phyloP scores from a whole-genome alignment of 2,329 filamentous ascomycete species.

The Sarocladiaceae sp. region DNA sequence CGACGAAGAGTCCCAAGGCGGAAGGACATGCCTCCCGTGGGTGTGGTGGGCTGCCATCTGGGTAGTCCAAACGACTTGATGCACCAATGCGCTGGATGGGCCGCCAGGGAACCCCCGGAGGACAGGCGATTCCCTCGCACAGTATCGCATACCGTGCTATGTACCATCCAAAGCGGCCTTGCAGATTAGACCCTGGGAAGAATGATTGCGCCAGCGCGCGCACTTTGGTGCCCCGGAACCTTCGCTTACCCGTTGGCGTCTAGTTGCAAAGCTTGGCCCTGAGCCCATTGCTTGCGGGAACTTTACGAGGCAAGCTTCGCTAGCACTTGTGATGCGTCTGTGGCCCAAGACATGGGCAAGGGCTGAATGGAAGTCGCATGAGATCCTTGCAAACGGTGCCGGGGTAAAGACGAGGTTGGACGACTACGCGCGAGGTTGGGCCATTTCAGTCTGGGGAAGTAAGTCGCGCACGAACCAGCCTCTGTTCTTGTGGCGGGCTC shows the following conservation, averaged over 20 bases:
- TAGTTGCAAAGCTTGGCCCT: conserved; percentile 6
- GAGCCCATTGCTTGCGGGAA: background rate
- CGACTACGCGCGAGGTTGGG: background rate
- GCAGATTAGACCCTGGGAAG: background rate
- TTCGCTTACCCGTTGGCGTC: background rate
- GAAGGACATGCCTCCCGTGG: background rate
- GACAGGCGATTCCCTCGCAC: conserved; percentile 1
- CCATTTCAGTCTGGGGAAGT: conserved; percentile 1
- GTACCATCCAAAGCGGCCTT: background rate
- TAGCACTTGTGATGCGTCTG: no score
- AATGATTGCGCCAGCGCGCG: background rate
- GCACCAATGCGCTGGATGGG: background rate
- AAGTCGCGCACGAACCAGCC: conserved; percentile 4
- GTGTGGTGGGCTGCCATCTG: conserved; percentile 2
- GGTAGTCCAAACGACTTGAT: background rate
- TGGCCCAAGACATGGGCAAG: no score
- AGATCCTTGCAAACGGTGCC: background rate
- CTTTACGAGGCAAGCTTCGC: no score
- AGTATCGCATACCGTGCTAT: background rate
- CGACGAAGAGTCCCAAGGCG: background rate
- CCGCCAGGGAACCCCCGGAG: background rate
- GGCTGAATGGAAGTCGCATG: no score
- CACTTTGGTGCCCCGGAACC: background rate
- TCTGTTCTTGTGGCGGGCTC: background rate
- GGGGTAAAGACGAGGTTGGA: background rate